Conservation (phyloP, 2,329 filamentous ascomycete species). For the Septoria petroselini region DNA sequence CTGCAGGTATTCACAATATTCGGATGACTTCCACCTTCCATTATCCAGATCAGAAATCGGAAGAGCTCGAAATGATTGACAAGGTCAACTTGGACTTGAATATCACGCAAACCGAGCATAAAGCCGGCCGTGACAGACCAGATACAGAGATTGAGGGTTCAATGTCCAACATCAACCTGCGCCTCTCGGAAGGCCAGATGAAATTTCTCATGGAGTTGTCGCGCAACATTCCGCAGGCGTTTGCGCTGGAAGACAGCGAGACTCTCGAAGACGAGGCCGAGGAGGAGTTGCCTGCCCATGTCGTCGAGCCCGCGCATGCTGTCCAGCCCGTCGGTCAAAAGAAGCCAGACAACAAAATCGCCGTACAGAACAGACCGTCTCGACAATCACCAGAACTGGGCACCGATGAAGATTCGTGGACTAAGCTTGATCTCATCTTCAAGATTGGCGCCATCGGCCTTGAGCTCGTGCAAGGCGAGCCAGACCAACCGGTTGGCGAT, state of each 20-base stretch:
- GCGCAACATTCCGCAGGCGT: slow-evolving; percentile 81
- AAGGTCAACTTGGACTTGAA: slow-evolving; percentile 93
- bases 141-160: slow-evolving; percentile 88
- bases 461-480: slow-evolving; percentile 75
- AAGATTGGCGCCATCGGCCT: slow-evolving; percentile 82
- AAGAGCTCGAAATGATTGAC: slow-evolving; percentile 94
- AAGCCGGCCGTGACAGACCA: slow-evolving; percentile 69
- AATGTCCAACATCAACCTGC: slow-evolving; percentile 90
- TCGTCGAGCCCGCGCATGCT: slow-evolving; percentile 50
- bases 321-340: slow-evolving; percentile 49
- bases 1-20: slow-evolving; percentile 87
- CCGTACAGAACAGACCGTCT: slow-evolving; percentile 32
- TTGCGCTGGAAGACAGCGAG: slow-evolving; percentile 69
- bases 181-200: slow-evolving; percentile 84
- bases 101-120: slow-evolving; percentile 87
- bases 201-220: slow-evolving; percentile 86
- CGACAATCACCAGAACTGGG: slow-evolving; percentile 63
- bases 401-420: slow-evolving; percentile 71
- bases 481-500: slow-evolving; percentile 74
- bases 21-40: slow-evolving; percentile 85
- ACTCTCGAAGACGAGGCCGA: slow-evolving; percentile 68
- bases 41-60: slow-evolving; percentile 66
- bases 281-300: slow-evolving; percentile 63
- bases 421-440: slow-evolving; percentile 89
- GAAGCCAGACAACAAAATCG: slow-evolving; percentile 17